Base-by-base conservation (phyloP, 441 rosid species). In the Adansonia gregorii region DNA sequence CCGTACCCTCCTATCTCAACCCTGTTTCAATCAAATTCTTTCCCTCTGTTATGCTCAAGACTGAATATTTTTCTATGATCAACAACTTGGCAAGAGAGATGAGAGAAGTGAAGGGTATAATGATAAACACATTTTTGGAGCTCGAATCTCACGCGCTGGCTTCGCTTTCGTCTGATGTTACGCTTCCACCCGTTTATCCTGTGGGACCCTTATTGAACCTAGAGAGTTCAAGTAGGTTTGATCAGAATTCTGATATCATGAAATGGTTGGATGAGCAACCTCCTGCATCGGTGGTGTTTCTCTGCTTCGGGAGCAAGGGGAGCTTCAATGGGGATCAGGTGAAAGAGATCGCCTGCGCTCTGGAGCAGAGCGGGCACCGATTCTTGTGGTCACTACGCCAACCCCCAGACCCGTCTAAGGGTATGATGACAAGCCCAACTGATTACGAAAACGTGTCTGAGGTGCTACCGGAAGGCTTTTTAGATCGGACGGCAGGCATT, bases 71-170 rank as follows among this genome's bases (percentile, higher is more conserved):
- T 4, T 4, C 51, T 3, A 4, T 3, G 0, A 8, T 74, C 14
- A 0, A 72, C 3, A 1, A 20, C 20, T 20, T 31, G 1, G 61
- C 76, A 3, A 71, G 77, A 81, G 78, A 85, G 49, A 71, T 81
- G 48, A 45, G 65, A 22, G 81, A 81, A 19, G 39, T 83, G 0
- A 86, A 84, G 76, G 97, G 97, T 46, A 86, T 93, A 24, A 35
- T 92, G n/a, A 83, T 89, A 8, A 92, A 93, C 67, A 75, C 93
- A 0, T 89, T 89, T 19, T 15, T 20, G 3, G 95, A 91, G 76
- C 85, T 93, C 0, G 92, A 91, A 78, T 76, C 91, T 0, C 64
- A 64, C 14, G 86, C 83, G 41, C 41, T 35, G 41, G 41, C 41
- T 35, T 35, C 41, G 0, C 41, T 35, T 35, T 35, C 41, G 41